Evolutionary conservation across 805 yeast species (phyloP), one percentile per base, ranked within the genome.

Genomic region (Sugiyamaella smithiae): DNA sequence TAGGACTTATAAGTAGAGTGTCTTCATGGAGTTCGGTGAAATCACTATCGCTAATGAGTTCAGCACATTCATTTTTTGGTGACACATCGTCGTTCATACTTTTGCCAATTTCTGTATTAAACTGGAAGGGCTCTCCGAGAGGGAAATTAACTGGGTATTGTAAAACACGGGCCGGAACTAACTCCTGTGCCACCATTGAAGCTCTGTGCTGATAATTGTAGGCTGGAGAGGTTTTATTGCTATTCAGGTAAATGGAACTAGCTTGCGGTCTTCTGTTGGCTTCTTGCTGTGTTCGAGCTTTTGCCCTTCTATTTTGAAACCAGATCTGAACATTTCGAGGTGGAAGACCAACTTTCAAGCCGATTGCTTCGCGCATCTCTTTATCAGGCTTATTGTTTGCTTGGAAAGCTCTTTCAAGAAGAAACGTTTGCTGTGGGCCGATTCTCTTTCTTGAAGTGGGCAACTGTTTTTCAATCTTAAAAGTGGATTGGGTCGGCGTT

Each of bases 241-340:
- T n/a, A n/a, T n/a, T n/a, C n/a, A n/a, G n/a, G n/a, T n/a, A n/a
- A n/a, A n/a, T n/a, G n/a, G n/a, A n/a, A n/a, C n/a, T n/a, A n/a
- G 5, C 19, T 48, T 25, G 42, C 29, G 16, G 46, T 35, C 7
- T 35, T 35, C 16, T 35, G 20, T 14, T 19, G 11, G 38, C 9
- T 19, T 35, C 38, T 16, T 35, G 38, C 3, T 14, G 38, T 4
- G 55, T 85, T 59, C 55, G 45, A 5, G 62, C 64, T 51, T 65
- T 65, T 14, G 69, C 68, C 54, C 97, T 71, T 54, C 96, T 72
- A 63, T 90, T 90, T 65, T 90, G 97, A 64, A 90, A 90, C 97
- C 97, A 90, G 45, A 90, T 88, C 48, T 96, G 75, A 4, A 90
- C 95, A 12, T 89, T 88, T 57, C 91, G 78, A 58, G 84, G 91